phyloP scores from a whole-genome alignment of 148 eudicot genomes.

The Camellia japonica region DNA sequence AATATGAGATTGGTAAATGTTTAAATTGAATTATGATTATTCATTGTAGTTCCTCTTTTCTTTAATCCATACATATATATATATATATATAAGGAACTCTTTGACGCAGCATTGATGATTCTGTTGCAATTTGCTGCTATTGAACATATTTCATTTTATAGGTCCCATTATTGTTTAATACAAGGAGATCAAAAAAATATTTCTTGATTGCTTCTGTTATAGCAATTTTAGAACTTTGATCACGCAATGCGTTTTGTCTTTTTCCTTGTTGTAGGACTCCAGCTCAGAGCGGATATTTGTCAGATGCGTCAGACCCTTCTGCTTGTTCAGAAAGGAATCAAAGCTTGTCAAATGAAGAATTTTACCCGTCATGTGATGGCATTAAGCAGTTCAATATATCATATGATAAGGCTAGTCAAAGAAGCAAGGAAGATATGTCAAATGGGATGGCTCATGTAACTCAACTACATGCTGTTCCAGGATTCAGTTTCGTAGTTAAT shows the following conservation, averaged over 20 bases:
- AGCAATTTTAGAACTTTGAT: constrained; percentile 9
- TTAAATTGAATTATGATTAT: neutral
- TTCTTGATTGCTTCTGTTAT: neutral
- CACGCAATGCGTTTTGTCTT: neutral
- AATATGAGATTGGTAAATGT: neutral
- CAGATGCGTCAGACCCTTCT: constrained; percentile 76
- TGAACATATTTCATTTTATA: neutral
- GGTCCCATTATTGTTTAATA: neutral
- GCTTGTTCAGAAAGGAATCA: constrained; percentile 60
- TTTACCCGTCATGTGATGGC: constrained; percentile 37
- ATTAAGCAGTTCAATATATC: constrained; percentile 46
- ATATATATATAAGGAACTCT: neutral
- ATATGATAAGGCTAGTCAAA: constrained; percentile 49
- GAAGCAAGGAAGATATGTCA: constrained; percentile 37
- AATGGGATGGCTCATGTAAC: constrained; percentile 39
- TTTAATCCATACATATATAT: neutral
- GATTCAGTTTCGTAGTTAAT: constrained; percentile 42
- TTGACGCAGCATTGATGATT: neutral
- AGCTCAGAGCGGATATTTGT: constrained; percentile 68
- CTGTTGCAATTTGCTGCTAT: constrained; percentile 3
- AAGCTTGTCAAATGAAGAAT: constrained; percentile 46
- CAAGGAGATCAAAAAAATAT: neutral
- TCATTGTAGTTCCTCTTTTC: neutral
- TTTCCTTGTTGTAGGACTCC: constrained; percentile 62
- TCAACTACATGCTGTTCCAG: constrained; percentile 55